Evolutionary conservation across 306 rosid genomes (phyloP).

Genomic region (Ammopiptanthus mongolicus): DNA sequence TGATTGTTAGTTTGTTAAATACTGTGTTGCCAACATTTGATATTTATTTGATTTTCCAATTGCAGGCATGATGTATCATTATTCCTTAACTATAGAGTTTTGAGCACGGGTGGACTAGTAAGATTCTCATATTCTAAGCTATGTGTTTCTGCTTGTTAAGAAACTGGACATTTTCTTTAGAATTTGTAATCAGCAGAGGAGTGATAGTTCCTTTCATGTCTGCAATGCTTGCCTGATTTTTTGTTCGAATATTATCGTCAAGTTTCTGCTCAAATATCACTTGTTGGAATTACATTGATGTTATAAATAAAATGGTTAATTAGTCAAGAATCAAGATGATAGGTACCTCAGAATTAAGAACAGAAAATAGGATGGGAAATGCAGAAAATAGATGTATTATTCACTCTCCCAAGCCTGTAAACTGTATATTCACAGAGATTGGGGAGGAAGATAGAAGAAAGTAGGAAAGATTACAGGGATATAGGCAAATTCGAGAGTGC

Average conservation of each 20-base stretch:
- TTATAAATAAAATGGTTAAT: neutral
- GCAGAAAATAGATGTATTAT: no score
- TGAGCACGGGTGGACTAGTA: constrained; percentile 73
- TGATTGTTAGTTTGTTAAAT: neutral
- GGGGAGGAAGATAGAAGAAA: no score
- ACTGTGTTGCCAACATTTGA: constrained; percentile 1
- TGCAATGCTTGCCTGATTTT: neutral
- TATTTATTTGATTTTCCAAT: constrained; percentile 29
- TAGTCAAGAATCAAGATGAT: no score
- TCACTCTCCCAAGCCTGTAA: no score
- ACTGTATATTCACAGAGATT: no score
- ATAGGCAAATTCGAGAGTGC: no score
- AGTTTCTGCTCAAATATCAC: neutral
- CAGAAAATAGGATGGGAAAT: no score
- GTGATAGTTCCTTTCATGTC: neutral
- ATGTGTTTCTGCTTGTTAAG: neutral
- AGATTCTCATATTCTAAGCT: constrained; percentile 26
- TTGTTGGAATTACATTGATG: neutral
- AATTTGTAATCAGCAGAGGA: constrained; percentile 1
- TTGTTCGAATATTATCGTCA: neutral
- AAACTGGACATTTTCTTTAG: neutral
- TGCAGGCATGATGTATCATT: constrained; percentile 84
- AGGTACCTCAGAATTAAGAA: no score
- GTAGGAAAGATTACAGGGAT: no score
- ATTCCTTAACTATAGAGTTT: constrained; percentile 52